A percentile compares a stretch with the other conserved stretches of the same genome.
Conservation (phyloP, 2,329 filamentous ascomycete species). For the Aspergillus nomiae region DNA sequence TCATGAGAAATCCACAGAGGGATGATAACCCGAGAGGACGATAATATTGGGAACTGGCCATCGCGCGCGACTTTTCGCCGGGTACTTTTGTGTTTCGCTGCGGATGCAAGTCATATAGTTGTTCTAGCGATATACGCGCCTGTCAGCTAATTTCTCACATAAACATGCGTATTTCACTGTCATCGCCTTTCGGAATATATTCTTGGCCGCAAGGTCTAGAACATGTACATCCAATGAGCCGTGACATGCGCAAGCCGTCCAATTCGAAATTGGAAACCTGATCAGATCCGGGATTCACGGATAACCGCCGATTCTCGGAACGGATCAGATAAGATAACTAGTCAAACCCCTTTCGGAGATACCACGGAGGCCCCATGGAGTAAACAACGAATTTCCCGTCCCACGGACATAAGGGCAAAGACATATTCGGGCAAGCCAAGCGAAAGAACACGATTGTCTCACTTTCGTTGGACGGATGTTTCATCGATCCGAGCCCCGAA, state of each 20-base stretch:
- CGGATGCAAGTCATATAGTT: not conserved
- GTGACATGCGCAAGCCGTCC: not conserved
- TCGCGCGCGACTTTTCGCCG: not conserved
- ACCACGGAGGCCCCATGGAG: not conserved
- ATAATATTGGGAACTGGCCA: not conserved
- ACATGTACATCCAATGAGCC: no score
- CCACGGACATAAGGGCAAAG: not conserved
- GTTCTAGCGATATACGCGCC: not conserved
- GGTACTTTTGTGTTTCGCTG: not conserved
- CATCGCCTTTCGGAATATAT: not conserved
- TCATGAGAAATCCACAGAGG: not conserved
- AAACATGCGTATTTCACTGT: not conserved
- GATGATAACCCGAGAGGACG: not conserved
- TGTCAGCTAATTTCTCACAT: not conserved
- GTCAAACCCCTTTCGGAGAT: not conserved
- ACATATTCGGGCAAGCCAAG: not conserved
- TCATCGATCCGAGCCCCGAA: not conserved
- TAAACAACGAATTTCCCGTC: not conserved
- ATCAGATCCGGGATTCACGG: not conserved
- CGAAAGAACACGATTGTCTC: not conserved
- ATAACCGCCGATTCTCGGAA: slow-evolving; percentile 2
- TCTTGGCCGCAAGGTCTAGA: not conserved
- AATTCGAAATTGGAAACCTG: not conserved
- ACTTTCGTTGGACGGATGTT: not conserved
- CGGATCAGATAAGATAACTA: slow-evolving; percentile 8